phyloP scores from a whole-genome alignment of 345 rosid genomes.

The Lumnitzera littorea region DNA sequence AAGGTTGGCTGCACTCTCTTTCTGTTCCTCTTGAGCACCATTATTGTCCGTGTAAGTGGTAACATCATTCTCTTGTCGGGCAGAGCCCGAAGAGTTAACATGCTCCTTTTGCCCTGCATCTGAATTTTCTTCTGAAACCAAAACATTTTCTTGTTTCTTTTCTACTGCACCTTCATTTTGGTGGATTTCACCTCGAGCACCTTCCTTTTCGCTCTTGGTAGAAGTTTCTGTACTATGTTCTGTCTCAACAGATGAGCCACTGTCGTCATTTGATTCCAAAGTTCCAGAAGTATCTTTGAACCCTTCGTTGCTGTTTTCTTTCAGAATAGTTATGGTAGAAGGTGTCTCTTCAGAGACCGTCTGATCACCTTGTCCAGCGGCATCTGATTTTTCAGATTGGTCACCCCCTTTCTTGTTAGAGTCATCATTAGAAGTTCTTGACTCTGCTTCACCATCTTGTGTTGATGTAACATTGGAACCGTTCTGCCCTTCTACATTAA shows the following conservation, averaged over 20 bases:
- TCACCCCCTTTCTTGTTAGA: not conserved
- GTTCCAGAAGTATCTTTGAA: conserved; percentile 4
- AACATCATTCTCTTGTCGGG: conserved; percentile 14
- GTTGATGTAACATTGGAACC: not conserved
- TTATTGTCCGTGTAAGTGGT: conserved; percentile 8
- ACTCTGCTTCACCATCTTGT: conserved; percentile 1
- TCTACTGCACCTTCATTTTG: conserved; percentile 15
- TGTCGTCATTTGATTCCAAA: conserved; percentile 2
- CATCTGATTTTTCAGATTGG: conserved; percentile 1
- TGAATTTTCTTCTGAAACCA: conserved; percentile 21
- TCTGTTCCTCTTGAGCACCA: conserved; percentile 8
- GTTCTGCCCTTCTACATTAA: not conserved
- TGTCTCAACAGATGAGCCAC: conserved; percentile 1
- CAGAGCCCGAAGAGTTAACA: conserved; percentile 17
- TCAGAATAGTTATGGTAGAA: conserved; percentile 23
- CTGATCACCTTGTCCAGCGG: conserved; percentile 23
- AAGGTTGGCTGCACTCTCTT: not conserved
- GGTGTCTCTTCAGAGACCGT: conserved; percentile 26
- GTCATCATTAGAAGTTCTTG: not conserved
- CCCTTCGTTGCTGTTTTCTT: conserved; percentile 19
- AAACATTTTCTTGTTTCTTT: conserved; percentile 17
- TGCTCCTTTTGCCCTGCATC: conserved; percentile 18
- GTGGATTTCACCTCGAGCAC: conserved; percentile 12
- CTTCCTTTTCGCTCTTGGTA: conserved; percentile 4
- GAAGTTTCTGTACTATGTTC: conserved; percentile 9